Base-by-base conservation (phyloP, 1,139 yeast species). In the Candida pseudoviswanathii region DNA sequence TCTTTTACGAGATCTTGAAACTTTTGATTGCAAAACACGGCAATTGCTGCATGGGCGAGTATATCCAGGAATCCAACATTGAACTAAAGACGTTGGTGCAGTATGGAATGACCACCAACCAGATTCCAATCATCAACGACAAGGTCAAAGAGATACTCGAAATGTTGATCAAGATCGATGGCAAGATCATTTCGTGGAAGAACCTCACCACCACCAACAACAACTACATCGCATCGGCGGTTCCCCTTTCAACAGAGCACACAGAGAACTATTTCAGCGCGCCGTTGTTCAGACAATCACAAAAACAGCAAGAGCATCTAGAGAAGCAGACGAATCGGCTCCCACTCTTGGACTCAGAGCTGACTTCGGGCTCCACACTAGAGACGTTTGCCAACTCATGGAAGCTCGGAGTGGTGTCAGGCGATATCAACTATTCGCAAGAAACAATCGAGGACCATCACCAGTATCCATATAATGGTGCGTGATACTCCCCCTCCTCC, bases 11-110 rank as follows among this genome's bases (percentile, higher is more conserved):
- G 4, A 56, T 68, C 2, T 56, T 70, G 3, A 58, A 60, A 31
- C 44, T 57, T 1, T 48, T 75, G 5, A 53, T 73, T 0, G 54
- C 56, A 11, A 50, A 45, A 8, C 81, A 76, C 55, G 38, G 56
- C 6, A 43, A 58, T 2, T 75, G 80, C 51, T 75, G 80, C 49
- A 67, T 72, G 71, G 53, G 41, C 9, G 70, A 67, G 1, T 66
- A 70, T 51, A 53, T 74, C 16, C 44, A 49, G 11, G 71, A 68
- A 37, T 45, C 51, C 0, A 48, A 53, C 22, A 58, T 54, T 3
- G 66, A 61, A 25, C 57, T 75, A 39, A 71, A 67, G 45, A 54
- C 58, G 0, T 52, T 72, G 16, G 51, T 75, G 2, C 76, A 70
- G 47, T 64, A 59, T 45, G 79, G 78, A 0, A 51, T 71, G 8